A percentile compares a stretch with the other conserved stretches of the same genome.
phyloP scores from a whole-genome alignment of 176 grass and related monocot genomes.

The Bolboschoenus planiculmis region DNA sequence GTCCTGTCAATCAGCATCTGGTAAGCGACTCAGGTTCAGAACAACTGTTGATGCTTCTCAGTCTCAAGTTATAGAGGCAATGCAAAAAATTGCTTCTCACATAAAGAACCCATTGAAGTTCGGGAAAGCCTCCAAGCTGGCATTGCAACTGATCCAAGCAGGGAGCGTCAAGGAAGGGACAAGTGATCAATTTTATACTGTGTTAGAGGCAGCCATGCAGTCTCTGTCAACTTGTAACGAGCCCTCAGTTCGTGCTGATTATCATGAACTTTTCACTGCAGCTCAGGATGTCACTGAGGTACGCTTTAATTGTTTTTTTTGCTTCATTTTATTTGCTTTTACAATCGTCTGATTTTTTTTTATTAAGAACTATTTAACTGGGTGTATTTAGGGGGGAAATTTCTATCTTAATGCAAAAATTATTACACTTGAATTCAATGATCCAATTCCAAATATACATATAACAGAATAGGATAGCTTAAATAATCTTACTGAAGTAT shows the following conservation, averaged over 20 bases:
- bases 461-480: not conserved
- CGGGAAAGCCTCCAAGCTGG: slow-evolving; percentile 85
- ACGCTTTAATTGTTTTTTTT: slow-evolving; percentile 16
- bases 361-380: not conserved
- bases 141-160: slow-evolving; percentile 66
- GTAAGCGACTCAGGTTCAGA: slow-evolving; percentile 78
- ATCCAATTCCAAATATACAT: not conserved
- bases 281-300: slow-evolving; percentile 65
- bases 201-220: slow-evolving; percentile 78
- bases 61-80: slow-evolving; percentile 73
- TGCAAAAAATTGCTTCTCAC: slow-evolving; percentile 89
- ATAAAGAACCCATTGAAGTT: slow-evolving; percentile 89
- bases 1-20: slow-evolving; percentile 26
- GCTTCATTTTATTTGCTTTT: not conserved
- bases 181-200: slow-evolving; percentile 51
- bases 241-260: slow-evolving; percentile 45
- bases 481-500: not conserved
- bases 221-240: slow-evolving; percentile 59
- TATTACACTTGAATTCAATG: not conserved
- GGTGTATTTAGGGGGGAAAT: not conserved
- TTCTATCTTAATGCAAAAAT: not conserved
- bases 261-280: slow-evolving; percentile 54
- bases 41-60: slow-evolving; percentile 78
- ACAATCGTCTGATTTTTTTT: not conserved
- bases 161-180: slow-evolving; percentile 83